Base-by-base conservation (phyloP, 306 rosid genomes). In the Dryas octopetala region DNA sequence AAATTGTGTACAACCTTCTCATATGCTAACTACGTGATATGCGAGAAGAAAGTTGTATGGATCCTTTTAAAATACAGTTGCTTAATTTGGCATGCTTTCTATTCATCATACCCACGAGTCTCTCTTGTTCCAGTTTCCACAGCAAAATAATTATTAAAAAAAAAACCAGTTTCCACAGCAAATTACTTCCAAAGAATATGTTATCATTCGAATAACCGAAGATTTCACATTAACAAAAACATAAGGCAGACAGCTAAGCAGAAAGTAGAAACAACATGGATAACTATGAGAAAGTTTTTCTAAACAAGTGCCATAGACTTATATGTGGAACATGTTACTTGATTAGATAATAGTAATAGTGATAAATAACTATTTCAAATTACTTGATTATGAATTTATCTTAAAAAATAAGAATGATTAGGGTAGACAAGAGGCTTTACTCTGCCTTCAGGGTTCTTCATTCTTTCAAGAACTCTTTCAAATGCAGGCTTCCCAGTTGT, bases 401-500 rank as follows among this genome's bases (percentile, higher is more conserved):
- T 5, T 8, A 46, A 5, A 4, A 41, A 40, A 16, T n/a, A 40
- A 63, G 49, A 63, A 16, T 11, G 68, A 8, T 41, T 2, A 16
- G 50, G 6, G 12, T 1, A 63, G n/a, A 61, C 11, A 67, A 76
- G 44, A 57, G 61, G 71, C 83, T n/a, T 68, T 68, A 95, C 99
- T 75, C 85, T 87, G 70, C 96, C 99, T 86, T 92, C 92, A 2
- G 92, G 86, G 79, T 80, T 87, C 77, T 84, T 88, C 99, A 95
- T 92, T 84, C 93, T 87, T 57, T 85, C 80, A 43, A 95, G 93
- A 60, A 95, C 93, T 54, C 89, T 92, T 84, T 90, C 89, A 73
- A 92, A 95, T 55, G 99, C 93, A 48, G 96, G 96, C 76, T 85
- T 90, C 75, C 97, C 97, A 4, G 99, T 95, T 3, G 97, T 95